Conservation (phyloP, 345 rosid species). For the Eucalyptus sp. region DNA sequence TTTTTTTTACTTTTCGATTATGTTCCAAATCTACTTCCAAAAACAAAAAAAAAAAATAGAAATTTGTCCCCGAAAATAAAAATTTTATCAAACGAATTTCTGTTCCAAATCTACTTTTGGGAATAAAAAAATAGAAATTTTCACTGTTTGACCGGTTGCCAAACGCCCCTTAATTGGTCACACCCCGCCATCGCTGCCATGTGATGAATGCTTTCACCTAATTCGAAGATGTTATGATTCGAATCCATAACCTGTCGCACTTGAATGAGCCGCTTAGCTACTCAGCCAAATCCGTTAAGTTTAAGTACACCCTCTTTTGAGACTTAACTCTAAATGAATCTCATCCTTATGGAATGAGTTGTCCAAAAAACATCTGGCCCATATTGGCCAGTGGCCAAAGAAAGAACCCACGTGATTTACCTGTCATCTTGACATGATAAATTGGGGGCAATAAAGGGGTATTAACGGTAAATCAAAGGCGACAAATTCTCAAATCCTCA, state of each 20-base stretch:
- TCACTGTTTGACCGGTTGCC: accelerated
- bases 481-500: neutral
- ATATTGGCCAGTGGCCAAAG: neutral
- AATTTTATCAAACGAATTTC: accelerated
- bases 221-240: neutral
- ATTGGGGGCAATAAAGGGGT: neutral
- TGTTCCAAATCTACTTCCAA: accelerated
- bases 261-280: neutral
- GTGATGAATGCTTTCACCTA: neutral
- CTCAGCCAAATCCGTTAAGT: neutral
- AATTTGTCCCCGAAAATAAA: too few species aligned
- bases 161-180: accelerated
- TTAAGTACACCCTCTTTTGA: neutral
- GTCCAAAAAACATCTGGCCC: neutral
- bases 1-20: accelerated
- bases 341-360: neutral
- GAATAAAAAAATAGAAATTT: accelerated
- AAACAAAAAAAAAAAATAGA: too few species aligned
- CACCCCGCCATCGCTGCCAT: accelerated
- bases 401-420: neutral
- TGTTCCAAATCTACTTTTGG: accelerated
- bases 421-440: neutral
- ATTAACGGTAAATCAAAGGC: neutral
- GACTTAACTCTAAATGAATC: neutral
- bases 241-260: accelerated